Conservation (phyloP, 768 basidiomycete species). For the Tephrocybe sp. region DNA sequence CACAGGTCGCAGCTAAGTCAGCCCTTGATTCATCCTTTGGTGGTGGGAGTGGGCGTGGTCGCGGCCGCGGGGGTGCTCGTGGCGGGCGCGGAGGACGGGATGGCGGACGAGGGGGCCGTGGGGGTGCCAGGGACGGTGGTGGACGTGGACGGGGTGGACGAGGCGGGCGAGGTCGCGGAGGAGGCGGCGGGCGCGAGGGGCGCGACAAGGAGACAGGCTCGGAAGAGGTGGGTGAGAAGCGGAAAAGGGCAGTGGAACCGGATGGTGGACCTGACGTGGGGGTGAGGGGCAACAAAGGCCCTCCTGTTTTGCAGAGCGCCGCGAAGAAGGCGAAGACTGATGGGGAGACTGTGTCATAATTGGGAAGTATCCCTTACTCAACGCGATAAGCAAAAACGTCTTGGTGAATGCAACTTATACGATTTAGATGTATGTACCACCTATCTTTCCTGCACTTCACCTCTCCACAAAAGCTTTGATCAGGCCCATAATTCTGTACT, state of each 20-base stretch:
- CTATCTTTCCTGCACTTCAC: no score
- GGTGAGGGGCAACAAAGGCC: constrained; percentile 60
- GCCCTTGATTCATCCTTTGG: constrained; percentile 31
- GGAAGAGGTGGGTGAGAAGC: constrained; percentile 65
- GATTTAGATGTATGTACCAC: no score
- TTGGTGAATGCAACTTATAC: no score
- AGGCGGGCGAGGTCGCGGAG: constrained; percentile 44
- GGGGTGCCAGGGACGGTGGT: no score
- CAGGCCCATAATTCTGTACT: no score
- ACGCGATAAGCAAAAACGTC: no score
- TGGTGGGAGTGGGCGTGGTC: constrained; percentile 26
- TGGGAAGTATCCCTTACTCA: no score
- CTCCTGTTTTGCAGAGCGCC: constrained; percentile 42
- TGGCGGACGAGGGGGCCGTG: constrained; percentile 42
- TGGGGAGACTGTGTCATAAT: constrained; percentile 24
- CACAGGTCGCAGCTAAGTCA: constrained; percentile 62
- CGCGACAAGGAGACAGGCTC: constrained; percentile 36
- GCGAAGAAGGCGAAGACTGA: constrained; percentile 47
- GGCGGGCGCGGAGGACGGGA: constrained; percentile 32
- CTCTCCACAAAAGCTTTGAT: no score
- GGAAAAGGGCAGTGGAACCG: constrained; percentile 75
- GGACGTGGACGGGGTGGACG: constrained; percentile 40
- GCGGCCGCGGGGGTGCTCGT: constrained; percentile 30
- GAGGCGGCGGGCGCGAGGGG: constrained; percentile 36
- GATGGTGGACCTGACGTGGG: constrained; percentile 76